These are phyloP conservation scores for Marasmius fiardii DNA, from an alignment of 1,284 basidiomycete genomes.

Conservation along the genomic window DNA sequence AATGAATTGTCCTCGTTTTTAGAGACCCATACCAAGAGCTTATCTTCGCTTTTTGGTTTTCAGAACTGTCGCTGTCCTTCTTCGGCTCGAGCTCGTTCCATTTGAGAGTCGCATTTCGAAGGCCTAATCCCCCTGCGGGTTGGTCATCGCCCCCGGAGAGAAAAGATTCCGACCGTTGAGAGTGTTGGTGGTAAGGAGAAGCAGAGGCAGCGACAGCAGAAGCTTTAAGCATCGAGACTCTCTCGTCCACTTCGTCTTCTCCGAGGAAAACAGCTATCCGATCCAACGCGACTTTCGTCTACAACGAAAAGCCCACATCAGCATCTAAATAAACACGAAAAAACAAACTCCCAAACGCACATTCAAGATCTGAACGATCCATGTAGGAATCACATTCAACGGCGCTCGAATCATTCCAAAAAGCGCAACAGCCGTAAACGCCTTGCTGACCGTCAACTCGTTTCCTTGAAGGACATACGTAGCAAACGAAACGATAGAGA, in stretches of 20 bases:
- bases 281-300: constrained; percentile 75
- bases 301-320: constrained; percentile 21
- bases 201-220: too few species aligned
- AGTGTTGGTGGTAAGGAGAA: background rate
- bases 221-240: constrained; percentile 67
- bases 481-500: constrained; percentile 69
- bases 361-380: constrained; percentile 61
- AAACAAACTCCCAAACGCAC: constrained; percentile 30
- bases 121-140: constrained; percentile 1
- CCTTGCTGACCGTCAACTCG: constrained; percentile 59
- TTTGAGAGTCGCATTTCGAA: constrained; percentile 9
- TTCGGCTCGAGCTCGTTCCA: constrained; percentile 12
- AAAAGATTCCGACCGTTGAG: constrained; percentile 20
- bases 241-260: constrained; percentile 78
- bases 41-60: too few species aligned
- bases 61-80: background rate
- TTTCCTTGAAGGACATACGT: constrained; percentile 62
- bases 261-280: constrained; percentile 80
- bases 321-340: too few species aligned
- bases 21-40: too few species aligned
- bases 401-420: constrained; percentile 73
- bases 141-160: constrained; percentile 1
- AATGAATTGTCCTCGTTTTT: background rate
- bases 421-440: constrained; percentile 72
- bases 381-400: constrained; percentile 66